Conservation (phyloP, 2,329 filamentous ascomycete species). For the Plectosphaerella sp. region DNA sequence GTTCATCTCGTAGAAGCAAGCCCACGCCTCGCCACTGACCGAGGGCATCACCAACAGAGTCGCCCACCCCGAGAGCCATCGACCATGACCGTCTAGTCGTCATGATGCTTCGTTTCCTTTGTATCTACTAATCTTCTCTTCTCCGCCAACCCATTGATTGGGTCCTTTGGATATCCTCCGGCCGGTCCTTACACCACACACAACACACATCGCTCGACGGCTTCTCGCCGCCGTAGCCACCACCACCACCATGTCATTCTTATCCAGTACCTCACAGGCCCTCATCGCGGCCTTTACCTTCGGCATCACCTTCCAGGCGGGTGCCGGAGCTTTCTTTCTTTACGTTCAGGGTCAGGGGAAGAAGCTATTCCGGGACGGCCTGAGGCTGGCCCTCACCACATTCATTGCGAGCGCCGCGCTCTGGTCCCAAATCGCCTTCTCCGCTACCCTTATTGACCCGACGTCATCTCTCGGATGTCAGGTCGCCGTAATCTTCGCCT, state of each 20-base stretch:
- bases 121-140: conserved; percentile 21
- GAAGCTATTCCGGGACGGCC: conserved; percentile 49
- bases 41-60: neutral
- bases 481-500: conserved; percentile 44
- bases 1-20: too few relatives aligned
- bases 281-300: conserved; percentile 51
- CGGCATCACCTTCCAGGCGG: conserved; percentile 50
- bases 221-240: conserved; percentile 13
- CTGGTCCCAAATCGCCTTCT: conserved; percentile 51
- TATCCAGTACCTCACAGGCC: conserved; percentile 37
- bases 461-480: conserved; percentile 42
- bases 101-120: conserved; percentile 12
- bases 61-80: neutral
- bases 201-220: conserved; percentile 2
- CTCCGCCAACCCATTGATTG: conserved; percentile 40
- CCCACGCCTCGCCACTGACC: neutral
- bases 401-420: conserved; percentile 47
- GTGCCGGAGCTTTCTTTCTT: conserved; percentile 41
- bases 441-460: conserved; percentile 41
- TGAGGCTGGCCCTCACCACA: conserved; percentile 59
- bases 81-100: conserved; percentile 13
- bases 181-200: conserved; percentile 13
- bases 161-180: conserved; percentile 28
- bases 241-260: conserved; percentile 36
- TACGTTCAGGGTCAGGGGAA: conserved; percentile 41